phyloP scores from a whole-genome alignment of 2,329 filamentous ascomycete species.

The Aspergillus novoparasiticus region DNA sequence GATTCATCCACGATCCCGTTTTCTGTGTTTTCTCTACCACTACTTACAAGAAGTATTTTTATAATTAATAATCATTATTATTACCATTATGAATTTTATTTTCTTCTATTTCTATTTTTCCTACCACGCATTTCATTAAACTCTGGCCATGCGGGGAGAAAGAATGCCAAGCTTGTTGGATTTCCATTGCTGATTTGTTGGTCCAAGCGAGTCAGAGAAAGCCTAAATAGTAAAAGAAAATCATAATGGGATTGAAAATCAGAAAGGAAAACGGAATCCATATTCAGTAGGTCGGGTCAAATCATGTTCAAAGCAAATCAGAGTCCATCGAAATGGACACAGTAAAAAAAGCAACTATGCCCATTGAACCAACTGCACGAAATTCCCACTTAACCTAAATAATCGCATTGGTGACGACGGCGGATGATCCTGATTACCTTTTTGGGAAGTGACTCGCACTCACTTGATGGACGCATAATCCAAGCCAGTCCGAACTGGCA shows the following conservation, averaged over 20 bases:
- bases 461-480: slow-evolving; percentile 3
- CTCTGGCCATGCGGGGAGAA: slow-evolving; percentile 14
- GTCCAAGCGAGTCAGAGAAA: slow-evolving; percentile 4
- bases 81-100: neutral
- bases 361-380: neutral
- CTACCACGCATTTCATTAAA: slow-evolving; percentile 3
- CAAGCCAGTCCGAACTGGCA: slow-evolving; percentile 4
- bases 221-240: neutral
- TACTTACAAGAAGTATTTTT: neutral
- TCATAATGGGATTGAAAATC: slow-evolving; percentile 1
- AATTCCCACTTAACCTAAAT: slow-evolving; percentile 4
- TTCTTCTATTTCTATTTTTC: neutral
- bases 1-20: neutral
- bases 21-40: neutral
- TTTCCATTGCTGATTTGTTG: slow-evolving; percentile 12
- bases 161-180: slow-evolving; percentile 8
- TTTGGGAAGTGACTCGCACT: slow-evolving; percentile 8
- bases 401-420: slow-evolving; percentile 12
- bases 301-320: slow-evolving; percentile 5
- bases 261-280: neutral
- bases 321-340: neutral
- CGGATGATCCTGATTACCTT: slow-evolving; percentile 11
- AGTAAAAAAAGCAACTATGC: slow-evolving; percentile 1
- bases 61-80: neutral
- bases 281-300: neutral